These are phyloP conservation scores for Herpotrichia juniperi DNA, from an alignment of 2,329 filamentous ascomycete genomes.

Conservation along the genomic window DNA sequence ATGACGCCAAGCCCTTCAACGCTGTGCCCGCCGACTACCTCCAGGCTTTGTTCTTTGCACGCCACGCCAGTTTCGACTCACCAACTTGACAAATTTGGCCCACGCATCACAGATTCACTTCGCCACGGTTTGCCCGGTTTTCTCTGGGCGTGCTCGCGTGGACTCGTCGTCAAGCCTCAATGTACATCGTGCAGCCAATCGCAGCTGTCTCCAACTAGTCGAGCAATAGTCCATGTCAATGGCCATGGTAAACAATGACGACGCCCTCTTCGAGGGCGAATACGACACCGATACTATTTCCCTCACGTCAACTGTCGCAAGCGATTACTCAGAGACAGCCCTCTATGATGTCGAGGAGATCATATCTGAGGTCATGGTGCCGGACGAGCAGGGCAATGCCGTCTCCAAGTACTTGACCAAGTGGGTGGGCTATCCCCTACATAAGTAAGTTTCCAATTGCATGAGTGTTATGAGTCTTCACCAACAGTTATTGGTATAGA, in stretches of 20 bases:
- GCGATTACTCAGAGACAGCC: conserved; percentile 7
- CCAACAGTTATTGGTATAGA: conserved; percentile 1
- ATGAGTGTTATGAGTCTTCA: conserved; percentile 1
- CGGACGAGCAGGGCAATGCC: conserved; percentile 48
- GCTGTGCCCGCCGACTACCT: no score
- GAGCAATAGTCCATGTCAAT: not conserved
- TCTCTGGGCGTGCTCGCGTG: no score
- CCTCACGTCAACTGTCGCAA: conserved; percentile 57
- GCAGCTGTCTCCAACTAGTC: not conserved
- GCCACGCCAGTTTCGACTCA: no score
- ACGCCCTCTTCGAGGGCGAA: conserved; percentile 33
- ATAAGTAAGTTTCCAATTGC: conserved; percentile 21
- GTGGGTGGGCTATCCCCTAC: conserved; percentile 66
- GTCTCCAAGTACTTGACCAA: conserved; percentile 63
- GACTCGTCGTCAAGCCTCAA: no score
- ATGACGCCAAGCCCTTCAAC: no score
- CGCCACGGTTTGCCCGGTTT: no score
- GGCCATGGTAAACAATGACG: not conserved
- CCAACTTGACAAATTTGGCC: no score
- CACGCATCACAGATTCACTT: no score
- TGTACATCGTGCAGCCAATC: not conserved
- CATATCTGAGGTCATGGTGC: conserved; percentile 52
- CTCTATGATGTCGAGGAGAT: conserved; percentile 29
- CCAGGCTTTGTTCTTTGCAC: no score
- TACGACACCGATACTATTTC: conserved; percentile 59